Conservation (phyloP, 148 eudicot genomes). For the Nyssa sinensis region DNA sequence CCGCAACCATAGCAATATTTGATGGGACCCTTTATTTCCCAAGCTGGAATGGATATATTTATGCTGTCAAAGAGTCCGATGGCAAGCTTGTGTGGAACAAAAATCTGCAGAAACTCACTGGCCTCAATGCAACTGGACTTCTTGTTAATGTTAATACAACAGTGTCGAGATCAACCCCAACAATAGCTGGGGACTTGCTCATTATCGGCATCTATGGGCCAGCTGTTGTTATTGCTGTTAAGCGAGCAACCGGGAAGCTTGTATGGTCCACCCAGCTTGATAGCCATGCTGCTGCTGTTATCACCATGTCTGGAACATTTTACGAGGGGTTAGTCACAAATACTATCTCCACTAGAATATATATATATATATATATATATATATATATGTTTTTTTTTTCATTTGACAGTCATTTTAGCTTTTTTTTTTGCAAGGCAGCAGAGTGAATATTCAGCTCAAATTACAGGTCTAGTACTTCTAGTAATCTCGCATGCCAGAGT, state of each 20-base stretch:
- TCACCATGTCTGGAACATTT: slow-evolving; percentile 30
- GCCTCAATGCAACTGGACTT: too few species aligned
- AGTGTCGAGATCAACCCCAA: slow-evolving; percentile 52
- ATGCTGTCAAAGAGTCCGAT: slow-evolving; percentile 44
- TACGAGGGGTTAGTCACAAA: slow-evolving; percentile 24
- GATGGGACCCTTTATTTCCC: slow-evolving; percentile 57
- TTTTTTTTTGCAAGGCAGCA: too few species aligned
- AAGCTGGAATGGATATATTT: slow-evolving; percentile 61
- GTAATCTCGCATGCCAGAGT: too few species aligned
- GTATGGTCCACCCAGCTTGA: slow-evolving; percentile 51
- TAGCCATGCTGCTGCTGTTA: slow-evolving; percentile 27
- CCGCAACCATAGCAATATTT: slow-evolving; percentile 62
- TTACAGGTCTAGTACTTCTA: too few species aligned
- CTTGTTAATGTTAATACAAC: too few species aligned
- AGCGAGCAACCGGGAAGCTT: slow-evolving; percentile 39
- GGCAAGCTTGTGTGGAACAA: slow-evolving; percentile 60
- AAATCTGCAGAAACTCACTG: too few species aligned
- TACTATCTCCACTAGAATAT: not conserved
- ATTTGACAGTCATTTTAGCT: not conserved
- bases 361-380: too few species aligned
- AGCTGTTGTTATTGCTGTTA: slow-evolving; percentile 39
- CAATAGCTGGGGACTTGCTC: slow-evolving; percentile 37
- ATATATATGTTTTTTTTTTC: not conserved
- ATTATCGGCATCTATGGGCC: slow-evolving; percentile 49
- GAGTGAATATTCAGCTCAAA: too few species aligned